Conservation (phyloP, 352 stramenopile genomes). For the Globisporangium megalacanthum region DNA sequence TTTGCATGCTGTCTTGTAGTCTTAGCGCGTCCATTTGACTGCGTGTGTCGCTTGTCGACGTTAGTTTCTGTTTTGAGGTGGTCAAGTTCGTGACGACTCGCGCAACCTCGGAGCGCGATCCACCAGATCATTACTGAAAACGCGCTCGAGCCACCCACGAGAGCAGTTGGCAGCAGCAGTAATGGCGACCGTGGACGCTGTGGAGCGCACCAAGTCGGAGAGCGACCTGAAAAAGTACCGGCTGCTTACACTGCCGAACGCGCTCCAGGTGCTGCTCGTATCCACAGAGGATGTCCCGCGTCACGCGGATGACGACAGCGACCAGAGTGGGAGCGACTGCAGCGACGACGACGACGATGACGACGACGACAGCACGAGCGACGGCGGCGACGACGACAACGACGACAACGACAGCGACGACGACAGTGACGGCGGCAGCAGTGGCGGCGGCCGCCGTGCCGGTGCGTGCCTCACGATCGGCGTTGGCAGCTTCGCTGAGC, state of each 20-base stretch:
- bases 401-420: constrained; percentile 17
- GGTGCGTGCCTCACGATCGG: constrained; percentile 66
- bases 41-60: too few relatives aligned
- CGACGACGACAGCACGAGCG: constrained; percentile 11
- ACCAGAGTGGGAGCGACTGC: constrained; percentile 14
- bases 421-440: constrained; percentile 14
- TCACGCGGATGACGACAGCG: constrained; percentile 14
- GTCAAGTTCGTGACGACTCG: too few relatives aligned
- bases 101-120: too few relatives aligned
- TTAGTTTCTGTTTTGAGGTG: too few relatives aligned
- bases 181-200: constrained; percentile 20
- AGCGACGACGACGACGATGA: constrained; percentile 24
- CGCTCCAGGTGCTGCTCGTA: constrained; percentile 74
- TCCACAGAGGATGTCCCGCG: constrained; percentile 41
- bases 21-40: too few relatives aligned
- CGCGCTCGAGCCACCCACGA: constrained; percentile 1
- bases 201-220: constrained; percentile 63
- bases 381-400: constrained; percentile 19
- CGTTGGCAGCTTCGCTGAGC: constrained; percentile 69
- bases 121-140: background rate
- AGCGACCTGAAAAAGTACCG: constrained; percentile 86
- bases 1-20: too few relatives aligned
- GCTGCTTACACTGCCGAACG: constrained; percentile 73
- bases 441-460: constrained; percentile 28
- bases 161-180: background rate